Evolutionary conservation across 345 rosid genomes (phyloP).

Genomic region (Passiflora organensis): DNA sequence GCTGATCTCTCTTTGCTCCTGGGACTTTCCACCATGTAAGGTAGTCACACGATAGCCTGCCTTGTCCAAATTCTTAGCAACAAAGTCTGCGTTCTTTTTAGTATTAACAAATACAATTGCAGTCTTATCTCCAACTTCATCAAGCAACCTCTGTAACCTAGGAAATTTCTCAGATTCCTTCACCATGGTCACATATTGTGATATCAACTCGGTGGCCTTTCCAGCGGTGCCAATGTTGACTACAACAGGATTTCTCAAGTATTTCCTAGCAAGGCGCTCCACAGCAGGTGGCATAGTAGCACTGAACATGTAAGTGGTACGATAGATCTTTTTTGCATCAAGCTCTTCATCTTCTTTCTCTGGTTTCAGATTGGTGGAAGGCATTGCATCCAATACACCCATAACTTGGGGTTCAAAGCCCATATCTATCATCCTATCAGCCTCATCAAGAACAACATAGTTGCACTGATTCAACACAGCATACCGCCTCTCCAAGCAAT

Average conservation of each 20-base stretch:
- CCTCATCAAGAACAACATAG: constrained; percentile 97
- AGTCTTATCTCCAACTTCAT: constrained; percentile 78
- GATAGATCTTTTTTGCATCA: constrained; percentile 81
- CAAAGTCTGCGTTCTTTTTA: constrained; percentile 67
- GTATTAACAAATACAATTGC: constrained; percentile 93
- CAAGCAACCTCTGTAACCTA: constrained; percentile 69
- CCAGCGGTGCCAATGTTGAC: constrained; percentile 97
- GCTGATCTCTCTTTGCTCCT: constrained; percentile 92
- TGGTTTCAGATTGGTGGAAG: constrained; percentile 85
- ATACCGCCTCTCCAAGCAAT: constrained; percentile 88
- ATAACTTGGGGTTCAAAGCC: constrained; percentile 92
- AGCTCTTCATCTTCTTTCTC: constrained; percentile 98
- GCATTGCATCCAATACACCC: constrained; percentile 91
- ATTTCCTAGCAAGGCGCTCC: constrained; percentile 91
- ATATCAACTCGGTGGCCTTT: constrained; percentile 78
- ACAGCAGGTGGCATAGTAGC: constrained; percentile 97
- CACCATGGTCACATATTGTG: constrained; percentile 84
- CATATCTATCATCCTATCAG: constrained; percentile 97
- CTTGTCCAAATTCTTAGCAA: constrained; percentile 86
- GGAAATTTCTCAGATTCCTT: constrained; percentile 75
- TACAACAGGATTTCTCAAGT: constrained; percentile 92
- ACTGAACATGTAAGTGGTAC: constrained; percentile 96
- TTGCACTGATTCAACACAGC: constrained; percentile 88
- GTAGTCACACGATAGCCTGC: constrained; percentile 84
- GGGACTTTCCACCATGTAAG: constrained; percentile 91